Conservation (phyloP, 495 filamentous ascomycete species). For the Aspergillus leporis region DNA sequence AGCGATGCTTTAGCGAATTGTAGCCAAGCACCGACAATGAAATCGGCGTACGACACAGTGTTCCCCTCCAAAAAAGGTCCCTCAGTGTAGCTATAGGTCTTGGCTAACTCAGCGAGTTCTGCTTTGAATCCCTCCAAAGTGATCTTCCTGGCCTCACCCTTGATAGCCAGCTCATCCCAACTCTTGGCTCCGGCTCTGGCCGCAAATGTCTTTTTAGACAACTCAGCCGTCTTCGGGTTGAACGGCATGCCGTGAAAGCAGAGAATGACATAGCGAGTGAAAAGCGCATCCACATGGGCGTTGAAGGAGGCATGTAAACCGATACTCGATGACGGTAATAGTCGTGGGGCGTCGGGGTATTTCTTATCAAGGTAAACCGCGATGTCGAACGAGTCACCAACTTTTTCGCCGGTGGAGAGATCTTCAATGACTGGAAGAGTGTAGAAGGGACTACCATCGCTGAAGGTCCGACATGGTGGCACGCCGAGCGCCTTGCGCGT, state of each 20-base stretch:
- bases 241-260: constrained; percentile 37
- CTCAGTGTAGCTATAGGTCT: constrained; percentile 37
- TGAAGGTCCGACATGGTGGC: constrained; percentile 51
- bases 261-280: constrained; percentile 42
- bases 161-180: constrained; percentile 49
- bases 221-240: constrained; percentile 44
- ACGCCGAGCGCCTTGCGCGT: constrained; percentile 46
- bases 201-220: constrained; percentile 44
- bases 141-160: constrained; percentile 43
- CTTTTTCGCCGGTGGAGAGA: constrained; percentile 29
- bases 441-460: constrained; percentile 57
- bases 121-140: constrained; percentile 35
- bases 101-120: constrained; percentile 43
- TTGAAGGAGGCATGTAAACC: constrained; percentile 45
- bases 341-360: constrained; percentile 39
- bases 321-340: constrained; percentile 34
- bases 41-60: constrained; percentile 56
- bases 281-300: constrained; percentile 49
- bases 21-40: constrained; percentile 64
- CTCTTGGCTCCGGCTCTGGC: constrained; percentile 41
- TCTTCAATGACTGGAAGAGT: constrained; percentile 62
- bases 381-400: constrained; percentile 68
- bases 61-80: constrained; percentile 55
- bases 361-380: constrained; percentile 55
- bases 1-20: constrained; percentile 40